phyloP scores from a whole-genome alignment of 2,329 filamentous ascomycete species.

The Botrytis pseudocinerea region DNA sequence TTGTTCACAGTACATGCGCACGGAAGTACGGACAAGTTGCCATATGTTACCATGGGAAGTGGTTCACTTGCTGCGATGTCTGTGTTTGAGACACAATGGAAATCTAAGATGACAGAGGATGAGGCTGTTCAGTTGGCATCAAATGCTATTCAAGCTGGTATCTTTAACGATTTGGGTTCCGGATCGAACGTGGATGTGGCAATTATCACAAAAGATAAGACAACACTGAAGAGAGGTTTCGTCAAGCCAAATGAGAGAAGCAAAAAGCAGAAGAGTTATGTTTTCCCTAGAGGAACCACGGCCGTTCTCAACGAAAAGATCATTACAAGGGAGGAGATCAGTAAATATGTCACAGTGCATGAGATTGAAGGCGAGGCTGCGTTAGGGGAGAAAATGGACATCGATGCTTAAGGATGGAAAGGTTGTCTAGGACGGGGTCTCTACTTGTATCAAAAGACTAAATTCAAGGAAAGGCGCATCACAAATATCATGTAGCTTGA shows the following conservation, averaged over 20 bases:
- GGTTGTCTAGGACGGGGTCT: slow-evolving; percentile 9
- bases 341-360: slow-evolving; percentile 89
- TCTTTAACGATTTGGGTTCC: slow-evolving; percentile 97
- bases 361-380: slow-evolving; percentile 63
- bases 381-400: slow-evolving; percentile 69
- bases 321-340: slow-evolving; percentile 89
- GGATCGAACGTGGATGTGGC: slow-evolving; percentile 97
- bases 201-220: slow-evolving; percentile 94
- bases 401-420: slow-evolving; percentile 53
- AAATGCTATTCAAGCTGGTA: slow-evolving; percentile 91
- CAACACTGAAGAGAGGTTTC: slow-evolving; percentile 87
- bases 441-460: slow-evolving; percentile 21
- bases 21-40: slow-evolving; percentile 96
- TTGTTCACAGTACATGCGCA: slow-evolving; percentile 99
- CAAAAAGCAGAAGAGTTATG: slow-evolving; percentile 90
- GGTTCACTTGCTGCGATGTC: slow-evolving; percentile 96
- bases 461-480: slow-evolving; percentile 23
- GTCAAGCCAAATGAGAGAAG: slow-evolving; percentile 89
- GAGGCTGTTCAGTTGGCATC: slow-evolving; percentile 80
- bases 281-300: slow-evolving; percentile 88
- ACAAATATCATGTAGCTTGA: slow-evolving; percentile 30
- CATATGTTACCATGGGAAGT: slow-evolving; percentile 98
- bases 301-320: slow-evolving; percentile 95
- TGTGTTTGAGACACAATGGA: slow-evolving; percentile 96
- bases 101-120: slow-evolving; percentile 71